phyloP scores from a whole-genome alignment of 495 filamentous ascomycete species.

The Aspergillus heteromorphus region DNA sequence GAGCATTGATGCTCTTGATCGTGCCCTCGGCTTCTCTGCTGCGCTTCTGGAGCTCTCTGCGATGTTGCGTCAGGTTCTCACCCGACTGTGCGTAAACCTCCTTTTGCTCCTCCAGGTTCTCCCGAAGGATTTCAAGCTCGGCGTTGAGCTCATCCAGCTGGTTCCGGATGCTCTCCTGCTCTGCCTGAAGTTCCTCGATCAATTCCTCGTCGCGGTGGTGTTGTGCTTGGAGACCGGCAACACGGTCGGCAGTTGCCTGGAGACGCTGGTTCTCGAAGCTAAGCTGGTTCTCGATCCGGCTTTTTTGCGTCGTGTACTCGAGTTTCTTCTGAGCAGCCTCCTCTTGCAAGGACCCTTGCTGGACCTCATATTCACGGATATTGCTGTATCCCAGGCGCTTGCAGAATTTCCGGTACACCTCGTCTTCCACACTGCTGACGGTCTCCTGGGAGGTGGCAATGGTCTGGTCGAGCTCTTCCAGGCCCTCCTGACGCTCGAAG shows the following conservation, averaged over 20 bases:
- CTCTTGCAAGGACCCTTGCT: conserved; percentile 86
- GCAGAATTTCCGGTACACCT: conserved; percentile 85
- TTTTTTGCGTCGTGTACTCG: conserved; percentile 79
- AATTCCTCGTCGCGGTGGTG: conserved; percentile 58
- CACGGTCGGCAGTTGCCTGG: conserved; percentile 60
- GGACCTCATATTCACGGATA: conserved; percentile 88
- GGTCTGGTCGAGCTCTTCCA: conserved; percentile 59
- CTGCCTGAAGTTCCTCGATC: conserved; percentile 61
- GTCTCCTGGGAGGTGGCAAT: conserved; percentile 67
- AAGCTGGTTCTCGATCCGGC: conserved; percentile 70
- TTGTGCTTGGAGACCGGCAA: conserved; percentile 60
- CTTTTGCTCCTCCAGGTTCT: conserved; percentile 63
- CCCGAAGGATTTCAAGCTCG: conserved; percentile 69
- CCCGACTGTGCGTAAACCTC: conserved; percentile 59
- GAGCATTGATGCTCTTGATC: conserved; percentile 64
- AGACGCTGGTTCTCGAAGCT: conserved; percentile 71
- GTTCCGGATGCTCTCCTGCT: conserved; percentile 70
- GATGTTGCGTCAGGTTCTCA: conserved; percentile 74
- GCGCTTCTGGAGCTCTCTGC: conserved; percentile 77
- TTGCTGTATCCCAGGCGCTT: conserved; percentile 77
- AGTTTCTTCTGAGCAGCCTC: conserved; percentile 81
- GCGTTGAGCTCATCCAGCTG: conserved; percentile 66
- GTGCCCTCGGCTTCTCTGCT: conserved; percentile 76
- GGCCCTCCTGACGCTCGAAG: conserved; percentile 58
- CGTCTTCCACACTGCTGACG: conserved; percentile 82